A percentile compares a stretch with the other conserved stretches of the same genome.
Evolutionary conservation across 371 early-diverging fungal genomes (phyloP).

Genomic region (Coemansia sp.): DNA sequence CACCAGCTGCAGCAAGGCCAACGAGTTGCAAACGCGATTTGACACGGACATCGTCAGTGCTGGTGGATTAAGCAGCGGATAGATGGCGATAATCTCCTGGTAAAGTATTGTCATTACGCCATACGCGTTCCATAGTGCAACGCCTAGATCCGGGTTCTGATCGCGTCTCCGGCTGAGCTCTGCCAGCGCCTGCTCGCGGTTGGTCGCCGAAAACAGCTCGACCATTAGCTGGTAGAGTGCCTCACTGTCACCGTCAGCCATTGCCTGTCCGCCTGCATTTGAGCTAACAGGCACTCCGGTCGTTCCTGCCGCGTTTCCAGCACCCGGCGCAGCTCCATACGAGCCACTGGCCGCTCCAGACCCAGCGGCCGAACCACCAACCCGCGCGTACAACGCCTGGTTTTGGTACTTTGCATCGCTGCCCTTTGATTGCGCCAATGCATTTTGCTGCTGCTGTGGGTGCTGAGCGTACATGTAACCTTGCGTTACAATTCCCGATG

Average conservation of each 20-base stretch:
- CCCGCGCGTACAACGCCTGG: conserved; percentile 35
- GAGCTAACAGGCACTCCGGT: conserved; percentile 7
- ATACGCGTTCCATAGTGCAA: conserved; percentile 94
- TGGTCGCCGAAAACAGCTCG: conserved; percentile 73
- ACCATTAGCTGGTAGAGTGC: conserved; percentile 74
- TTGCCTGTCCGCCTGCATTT: neutral
- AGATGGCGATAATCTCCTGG: conserved; percentile 92
- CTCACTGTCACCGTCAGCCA: conserved; percentile 30
- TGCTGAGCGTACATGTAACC: conserved; percentile 21
- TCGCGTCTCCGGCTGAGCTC: conserved; percentile 93
- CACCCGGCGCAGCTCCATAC: conserved; percentile 12
- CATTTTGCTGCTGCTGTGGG: conserved; percentile 16
- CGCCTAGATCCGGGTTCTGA: conserved; percentile 89
- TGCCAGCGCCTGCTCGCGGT: conserved; percentile 83
- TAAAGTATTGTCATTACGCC: conserved; percentile 93
- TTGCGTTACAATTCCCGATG: conserved; percentile 17
- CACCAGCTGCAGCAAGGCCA: conserved; percentile 93
- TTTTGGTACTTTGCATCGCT: conserved; percentile 29
- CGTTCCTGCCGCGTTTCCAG: neutral
- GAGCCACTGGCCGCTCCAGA: conserved; percentile 6
- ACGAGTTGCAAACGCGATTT: conserved; percentile 94
- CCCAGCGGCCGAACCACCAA: conserved; percentile 6
- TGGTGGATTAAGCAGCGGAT: conserved; percentile 86
- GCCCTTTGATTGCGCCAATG: conserved; percentile 24
- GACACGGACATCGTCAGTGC: conserved; percentile 83